Evolutionary conservation across 2,329 filamentous ascomycete species (phyloP).

Genomic region (Aspergillus luchuensis): DNA sequence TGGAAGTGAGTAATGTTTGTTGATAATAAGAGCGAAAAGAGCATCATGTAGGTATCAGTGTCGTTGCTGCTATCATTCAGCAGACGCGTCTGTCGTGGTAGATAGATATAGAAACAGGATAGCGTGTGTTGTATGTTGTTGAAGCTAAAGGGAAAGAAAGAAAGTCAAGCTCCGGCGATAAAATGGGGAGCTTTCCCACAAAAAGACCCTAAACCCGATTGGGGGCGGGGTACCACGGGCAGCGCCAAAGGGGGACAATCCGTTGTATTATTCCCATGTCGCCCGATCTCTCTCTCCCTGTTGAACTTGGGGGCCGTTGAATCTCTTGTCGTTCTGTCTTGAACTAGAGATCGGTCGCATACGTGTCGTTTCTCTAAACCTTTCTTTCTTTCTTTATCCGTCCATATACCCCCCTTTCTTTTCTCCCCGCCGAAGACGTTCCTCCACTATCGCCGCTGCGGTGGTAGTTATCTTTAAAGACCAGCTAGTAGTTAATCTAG

Average conservation of each 20-base stretch:
- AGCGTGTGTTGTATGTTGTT: neutral
- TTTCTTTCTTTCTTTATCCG: neutral
- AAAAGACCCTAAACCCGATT: conserved; percentile 26
- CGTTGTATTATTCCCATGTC: neutral
- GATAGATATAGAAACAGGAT: conserved; percentile 3
- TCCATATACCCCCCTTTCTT: neutral
- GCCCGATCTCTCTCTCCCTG: conserved; percentile 5
- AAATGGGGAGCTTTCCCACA: neutral
- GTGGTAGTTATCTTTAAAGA: conserved; percentile 3
- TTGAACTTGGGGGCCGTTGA: neutral
- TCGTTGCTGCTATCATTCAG: neutral
- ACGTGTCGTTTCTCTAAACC: neutral
- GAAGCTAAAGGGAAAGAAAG: neutral
- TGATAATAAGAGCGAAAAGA: neutral
- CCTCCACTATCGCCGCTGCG: neutral
- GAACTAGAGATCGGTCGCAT: neutral
- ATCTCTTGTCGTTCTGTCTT: neutral
- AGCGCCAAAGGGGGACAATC: conserved; percentile 6
- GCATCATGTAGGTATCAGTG: neutral
- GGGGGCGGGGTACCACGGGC: conserved; percentile 22
- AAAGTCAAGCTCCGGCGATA: conserved; percentile 1
- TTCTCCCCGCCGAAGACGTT: neutral
- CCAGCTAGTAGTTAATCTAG: conserved; percentile 12
- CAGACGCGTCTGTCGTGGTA: neutral
- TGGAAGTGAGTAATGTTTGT: neutral